These are phyloP conservation scores for Cercospora janseana DNA, from an alignment of 2,329 filamentous ascomycete genomes.

Conservation along the genomic window DNA sequence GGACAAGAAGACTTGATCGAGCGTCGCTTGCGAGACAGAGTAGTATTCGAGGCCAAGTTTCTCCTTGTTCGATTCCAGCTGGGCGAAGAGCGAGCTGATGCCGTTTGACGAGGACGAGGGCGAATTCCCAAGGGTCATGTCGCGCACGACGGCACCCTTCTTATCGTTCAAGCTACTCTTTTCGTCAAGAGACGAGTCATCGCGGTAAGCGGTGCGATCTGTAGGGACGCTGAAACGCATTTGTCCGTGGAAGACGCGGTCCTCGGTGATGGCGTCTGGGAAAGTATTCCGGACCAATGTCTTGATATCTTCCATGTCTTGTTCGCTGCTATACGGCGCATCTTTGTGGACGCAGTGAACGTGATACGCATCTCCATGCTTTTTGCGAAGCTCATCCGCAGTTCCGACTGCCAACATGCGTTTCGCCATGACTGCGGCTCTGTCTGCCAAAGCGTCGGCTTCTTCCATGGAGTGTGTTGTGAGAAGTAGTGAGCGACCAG, in stretches of 20 bases:
- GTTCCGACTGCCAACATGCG: constrained; percentile 83
- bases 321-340: constrained; percentile 68
- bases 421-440: constrained; percentile 81
- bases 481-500: constrained; percentile 77
- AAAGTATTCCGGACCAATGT: constrained; percentile 64
- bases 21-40: constrained; percentile 78
- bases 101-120: constrained; percentile 37
- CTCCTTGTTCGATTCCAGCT: constrained; percentile 69
- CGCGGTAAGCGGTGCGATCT: constrained; percentile 26
- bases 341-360: constrained; percentile 75
- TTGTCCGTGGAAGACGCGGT: constrained; percentile 79
- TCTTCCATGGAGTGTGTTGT: constrained; percentile 97
- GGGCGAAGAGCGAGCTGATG: constrained; percentile 67
- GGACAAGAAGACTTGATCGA: constrained; percentile 86
- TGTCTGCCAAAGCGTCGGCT: constrained; percentile 79
- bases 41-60: constrained; percentile 77
- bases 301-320: constrained; percentile 66
- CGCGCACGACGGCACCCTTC: constrained; percentile 12
- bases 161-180: constrained; percentile 15
- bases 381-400: constrained; percentile 66
- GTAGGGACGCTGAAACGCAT: constrained; percentile 75
- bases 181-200: constrained; percentile 21
- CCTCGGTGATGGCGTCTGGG: constrained; percentile 65
- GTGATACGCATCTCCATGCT: constrained; percentile 75
- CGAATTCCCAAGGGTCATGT: too few relatives aligned